phyloP scores from a whole-genome alignment of 2,329 filamentous ascomycete genomes.

The Fusarium napiforme region DNA sequence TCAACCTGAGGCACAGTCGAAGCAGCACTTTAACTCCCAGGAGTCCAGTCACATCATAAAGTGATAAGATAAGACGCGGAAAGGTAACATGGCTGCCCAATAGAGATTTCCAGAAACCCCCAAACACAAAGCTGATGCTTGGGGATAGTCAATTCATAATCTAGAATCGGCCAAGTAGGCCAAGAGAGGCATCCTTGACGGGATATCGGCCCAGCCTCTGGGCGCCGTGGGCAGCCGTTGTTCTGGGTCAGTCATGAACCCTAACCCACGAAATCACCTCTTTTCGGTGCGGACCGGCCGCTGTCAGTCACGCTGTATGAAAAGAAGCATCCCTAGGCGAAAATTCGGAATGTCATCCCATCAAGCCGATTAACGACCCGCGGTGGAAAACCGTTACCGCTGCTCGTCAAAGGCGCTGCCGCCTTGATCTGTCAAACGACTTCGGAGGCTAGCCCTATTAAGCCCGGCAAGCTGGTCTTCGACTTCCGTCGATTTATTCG shows the following conservation, averaged over 20 bases:
- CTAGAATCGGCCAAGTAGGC: conserved; percentile 3
- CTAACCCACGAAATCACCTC: conserved; percentile 15
- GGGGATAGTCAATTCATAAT: not conserved
- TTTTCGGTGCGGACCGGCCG: not conserved
- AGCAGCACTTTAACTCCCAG: not conserved
- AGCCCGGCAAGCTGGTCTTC: not conserved
- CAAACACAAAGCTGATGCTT: not conserved
- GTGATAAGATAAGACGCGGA: not conserved
- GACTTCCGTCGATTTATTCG: not conserved
- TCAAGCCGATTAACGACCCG: not conserved
- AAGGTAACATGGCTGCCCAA: not conserved
- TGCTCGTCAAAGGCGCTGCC: conserved; percentile 10
- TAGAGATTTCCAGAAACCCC: no score
- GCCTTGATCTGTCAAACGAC: not conserved
- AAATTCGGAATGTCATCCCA: conserved; percentile 13
- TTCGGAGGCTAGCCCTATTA: not conserved
- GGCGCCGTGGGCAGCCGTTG: conserved; percentile 1
- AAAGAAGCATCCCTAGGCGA: not conserved
- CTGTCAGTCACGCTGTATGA: not conserved
- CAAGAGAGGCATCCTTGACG: conserved; percentile 8
- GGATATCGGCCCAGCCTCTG: conserved; percentile 27
- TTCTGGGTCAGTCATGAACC: conserved; percentile 19
- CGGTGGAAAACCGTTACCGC: not conserved
- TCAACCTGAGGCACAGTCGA: not conserved
- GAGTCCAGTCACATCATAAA: not conserved